A percentile compares a stretch with the other conserved stretches of the same genome.
Conservation (phyloP, 306 rosid genomes). For the Pueraria montana region DNA sequence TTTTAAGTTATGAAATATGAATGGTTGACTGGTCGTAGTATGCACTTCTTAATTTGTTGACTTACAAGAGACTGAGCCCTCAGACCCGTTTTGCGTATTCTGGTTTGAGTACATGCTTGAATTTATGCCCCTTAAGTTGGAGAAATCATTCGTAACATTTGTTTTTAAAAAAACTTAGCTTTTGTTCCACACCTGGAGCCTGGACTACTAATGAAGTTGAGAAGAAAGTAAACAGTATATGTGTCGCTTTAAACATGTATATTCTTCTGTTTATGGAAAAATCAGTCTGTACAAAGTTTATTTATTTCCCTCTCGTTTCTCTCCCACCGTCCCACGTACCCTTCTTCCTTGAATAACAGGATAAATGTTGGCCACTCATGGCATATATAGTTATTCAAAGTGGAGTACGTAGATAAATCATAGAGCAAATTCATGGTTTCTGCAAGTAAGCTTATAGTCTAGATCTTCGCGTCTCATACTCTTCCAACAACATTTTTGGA, state of each 20-base stretch:
- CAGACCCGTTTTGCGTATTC: neutral
- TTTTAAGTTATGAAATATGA: neutral
- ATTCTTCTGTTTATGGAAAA: neutral
- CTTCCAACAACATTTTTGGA: constrained; percentile 1
- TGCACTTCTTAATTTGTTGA: neutral
- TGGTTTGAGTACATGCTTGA: neutral
- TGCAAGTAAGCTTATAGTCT: constrained; percentile 1
- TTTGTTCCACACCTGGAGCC: neutral
- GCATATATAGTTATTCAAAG: neutral
- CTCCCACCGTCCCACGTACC: neutral
- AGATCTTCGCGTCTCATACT: neutral
- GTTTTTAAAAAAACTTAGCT: neutral
- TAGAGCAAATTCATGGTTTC: neutral
- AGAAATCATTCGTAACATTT: constrained; percentile 17
- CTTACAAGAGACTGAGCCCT: neutral
- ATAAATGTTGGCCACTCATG: constrained; percentile 2
- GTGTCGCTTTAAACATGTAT: neutral
- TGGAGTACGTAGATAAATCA: neutral
- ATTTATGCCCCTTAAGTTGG: neutral
- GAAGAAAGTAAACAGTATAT: neutral
- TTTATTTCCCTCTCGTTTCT: neutral
- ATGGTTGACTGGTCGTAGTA: neutral
- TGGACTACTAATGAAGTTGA: constrained; percentile 5
- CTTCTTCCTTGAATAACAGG: neutral
- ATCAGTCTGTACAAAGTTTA: neutral